Evolutionary conservation across 805 yeast species (phyloP), one percentile per base, ranked within the genome.

Genomic region (Suhomyces xylopsoci): DNA sequence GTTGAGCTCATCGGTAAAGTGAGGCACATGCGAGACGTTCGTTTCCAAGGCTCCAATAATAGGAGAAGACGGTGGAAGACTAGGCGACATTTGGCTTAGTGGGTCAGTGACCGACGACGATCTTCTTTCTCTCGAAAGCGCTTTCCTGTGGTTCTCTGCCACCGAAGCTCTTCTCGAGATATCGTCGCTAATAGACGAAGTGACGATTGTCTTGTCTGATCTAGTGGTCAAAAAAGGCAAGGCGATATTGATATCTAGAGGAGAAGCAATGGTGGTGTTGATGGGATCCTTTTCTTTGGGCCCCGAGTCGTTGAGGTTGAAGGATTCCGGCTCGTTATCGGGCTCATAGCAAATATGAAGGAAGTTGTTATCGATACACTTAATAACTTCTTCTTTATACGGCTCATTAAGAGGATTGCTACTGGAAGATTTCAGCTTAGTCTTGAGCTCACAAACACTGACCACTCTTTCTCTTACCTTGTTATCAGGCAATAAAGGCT

Each of bases 391-490:
- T 51, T 85, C 85, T 55, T 66, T 85, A 71, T 51, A 87, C 58
- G 67, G 85, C 64, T 64, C 78, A 51, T 49, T 32, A 50, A 22
- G 76, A 67, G 36, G 63, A 49, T 57, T 72, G 71, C 26, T 73
- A 7, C 57, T 50, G 12, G 58, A 45, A 10, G 64, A 53, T 74
- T 63, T 77, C 42, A 55, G 51, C 47, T 74, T 83, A 0, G 92
- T 81, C 58, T 84, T 80, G 34, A 88, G 73, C 63, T 88, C 93
- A 55, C 86, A 75, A 15, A 88, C 63, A 0, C 88, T 76, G 7
- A 85, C 71, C 3, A 77, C 71, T 49, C 87, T 74, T 55, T 87
- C 92, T 28, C 62, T 55, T 9, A 44, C 44, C 30, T 51, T 55
- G n/a, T 41, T 51, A 26, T 53, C 55, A 3, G 48, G 32, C 10